These are phyloP conservation scores for Lachancea thermotolerans DNA, from an alignment of 805 yeast genomes.

Conservation along the genomic window DNA sequence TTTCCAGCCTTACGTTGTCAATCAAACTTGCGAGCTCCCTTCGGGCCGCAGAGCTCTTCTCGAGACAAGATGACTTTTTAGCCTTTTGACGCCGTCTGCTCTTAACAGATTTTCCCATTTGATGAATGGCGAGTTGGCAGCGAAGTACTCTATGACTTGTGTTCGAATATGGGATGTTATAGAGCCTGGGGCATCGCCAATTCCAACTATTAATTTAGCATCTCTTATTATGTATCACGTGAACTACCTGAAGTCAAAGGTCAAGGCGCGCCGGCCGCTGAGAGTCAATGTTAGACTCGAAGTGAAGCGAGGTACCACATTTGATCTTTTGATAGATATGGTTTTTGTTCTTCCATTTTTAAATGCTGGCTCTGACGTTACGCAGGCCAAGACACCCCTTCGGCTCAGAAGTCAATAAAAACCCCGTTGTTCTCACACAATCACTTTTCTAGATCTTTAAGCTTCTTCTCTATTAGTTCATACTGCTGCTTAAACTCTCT, in stretches of 20 bases:
- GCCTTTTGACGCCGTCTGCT: constrained; percentile 3
- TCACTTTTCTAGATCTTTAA: constrained; percentile 13
- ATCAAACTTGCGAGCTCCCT: neutral
- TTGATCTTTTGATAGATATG: too few relatives aligned
- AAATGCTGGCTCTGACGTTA: too few relatives aligned
- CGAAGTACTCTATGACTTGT: neutral
- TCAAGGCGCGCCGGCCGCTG: too few relatives aligned
- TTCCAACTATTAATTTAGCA: neutral
- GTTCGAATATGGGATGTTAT: neutral
- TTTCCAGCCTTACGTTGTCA: constrained; percentile 1
- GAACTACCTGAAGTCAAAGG: too few relatives aligned
- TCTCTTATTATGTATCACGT: too few relatives aligned
- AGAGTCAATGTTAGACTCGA: too few relatives aligned
- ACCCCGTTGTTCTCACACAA: too few relatives aligned
- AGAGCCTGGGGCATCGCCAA: neutral
- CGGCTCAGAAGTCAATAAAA: too few relatives aligned
- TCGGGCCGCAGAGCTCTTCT: neutral
- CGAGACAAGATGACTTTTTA: neutral
- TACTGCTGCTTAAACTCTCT: constrained; percentile 16
- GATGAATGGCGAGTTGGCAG: neutral
- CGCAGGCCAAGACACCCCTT: too few relatives aligned
- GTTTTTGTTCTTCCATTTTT: too few relatives aligned
- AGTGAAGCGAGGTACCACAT: too few relatives aligned
- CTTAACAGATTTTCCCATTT: constrained; percentile 6
- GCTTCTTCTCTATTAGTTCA: constrained; percentile 17